Evolutionary conservation across 768 basidiomycete genomes (phyloP), one percentile per base, ranked within the genome.

Genomic region (Favolaschia claudopus): DNA sequence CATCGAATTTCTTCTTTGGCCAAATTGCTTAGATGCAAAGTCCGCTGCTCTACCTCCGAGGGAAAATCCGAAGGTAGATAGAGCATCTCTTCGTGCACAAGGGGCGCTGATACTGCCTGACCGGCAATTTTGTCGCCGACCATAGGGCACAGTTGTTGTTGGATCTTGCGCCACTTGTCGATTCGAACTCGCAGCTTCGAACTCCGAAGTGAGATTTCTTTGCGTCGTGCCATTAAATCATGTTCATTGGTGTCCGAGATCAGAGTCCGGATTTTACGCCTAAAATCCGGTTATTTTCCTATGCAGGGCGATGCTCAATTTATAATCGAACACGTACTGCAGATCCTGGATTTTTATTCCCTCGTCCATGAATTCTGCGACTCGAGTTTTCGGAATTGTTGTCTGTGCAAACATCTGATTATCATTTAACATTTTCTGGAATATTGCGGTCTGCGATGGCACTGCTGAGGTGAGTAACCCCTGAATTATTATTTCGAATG

Each of bases 51-150:
- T 7, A 13, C 27, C 8, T 22, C 39, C 7, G 37, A 40, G 25
- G 17, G 8, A 28, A 53, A 53, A 20, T 27, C 37, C 14, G 51
- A 53, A 5, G 51, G 51, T 24, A 53, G 25, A 31, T 40, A 53
- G 15, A 53, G 20, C 27, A 40, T 40, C 25, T 53, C 51, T 5
- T 28, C 25, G 7, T 53, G 39, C 6, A 53, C 17, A 5, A 39
- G 37, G 7, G 38, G 37, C 8, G 37, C 15, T 17, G 19, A 17
- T 17, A 40, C 25, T 8, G 51, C n/a, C 27, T 53, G 51, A 19
- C 7, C 39, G 19, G 49, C 49, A 7, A 51, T 36, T 12, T 10
- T 25, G 27, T 51, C 49, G 5, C 34, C 36, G 22, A 51, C 49
- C 5, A 24, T 5, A 8, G 49, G 37, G 34, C 36, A 22, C 22